These are phyloP conservation scores for Triadica sebifera DNA, from an alignment of 345 rosid genomes.

Conservation along the genomic window DNA sequence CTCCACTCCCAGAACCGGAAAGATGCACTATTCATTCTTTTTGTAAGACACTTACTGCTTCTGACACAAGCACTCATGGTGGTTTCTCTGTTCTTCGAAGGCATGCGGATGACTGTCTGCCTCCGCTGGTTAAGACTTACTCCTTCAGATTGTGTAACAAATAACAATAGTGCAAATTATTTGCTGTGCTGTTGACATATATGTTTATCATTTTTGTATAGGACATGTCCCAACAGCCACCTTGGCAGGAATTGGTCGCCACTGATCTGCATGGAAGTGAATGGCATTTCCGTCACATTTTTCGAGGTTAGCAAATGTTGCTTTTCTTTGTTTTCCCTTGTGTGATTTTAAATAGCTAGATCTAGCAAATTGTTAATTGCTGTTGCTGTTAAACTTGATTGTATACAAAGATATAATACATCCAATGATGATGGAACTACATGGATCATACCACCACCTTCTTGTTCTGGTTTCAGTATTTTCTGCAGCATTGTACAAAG, in stretches of 20 bases:
- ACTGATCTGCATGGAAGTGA: slow-evolving; percentile 83
- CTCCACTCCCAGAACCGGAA: slow-evolving; percentile 74
- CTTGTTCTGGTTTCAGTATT: neutral
- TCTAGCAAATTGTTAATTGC: neutral
- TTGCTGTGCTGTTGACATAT: slow-evolving; percentile 11
- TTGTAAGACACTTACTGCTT: slow-evolving; percentile 97
- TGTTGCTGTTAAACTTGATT: neutral
- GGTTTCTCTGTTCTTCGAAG: slow-evolving; percentile 98
- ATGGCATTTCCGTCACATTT: slow-evolving; percentile 98
- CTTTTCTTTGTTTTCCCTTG: neutral
- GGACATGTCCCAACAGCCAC: slow-evolving; percentile 99
- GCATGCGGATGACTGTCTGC: slow-evolving; percentile 99
- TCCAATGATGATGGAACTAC: neutral
- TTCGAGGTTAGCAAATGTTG: slow-evolving; percentile 62
- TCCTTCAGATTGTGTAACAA: slow-evolving; percentile 1
- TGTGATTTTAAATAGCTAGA: neutral
- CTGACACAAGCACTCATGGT: slow-evolving; percentile 99
- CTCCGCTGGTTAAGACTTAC: slow-evolving; percentile 69
- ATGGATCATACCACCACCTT: neutral
- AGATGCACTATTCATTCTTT: slow-evolving; percentile 77
- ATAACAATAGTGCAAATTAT: neutral
- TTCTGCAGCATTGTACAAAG: neutral
- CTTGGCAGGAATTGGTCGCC: slow-evolving; percentile 98
- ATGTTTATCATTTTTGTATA: slow-evolving; percentile 21
- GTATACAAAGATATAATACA: neutral